Percentiles rank a stretch among this genome's conserved stretches.
Evolutionary conservation across 495 filamentous ascomycete species (phyloP).

Genomic region (Lasiosphaeria miniovina): DNA sequence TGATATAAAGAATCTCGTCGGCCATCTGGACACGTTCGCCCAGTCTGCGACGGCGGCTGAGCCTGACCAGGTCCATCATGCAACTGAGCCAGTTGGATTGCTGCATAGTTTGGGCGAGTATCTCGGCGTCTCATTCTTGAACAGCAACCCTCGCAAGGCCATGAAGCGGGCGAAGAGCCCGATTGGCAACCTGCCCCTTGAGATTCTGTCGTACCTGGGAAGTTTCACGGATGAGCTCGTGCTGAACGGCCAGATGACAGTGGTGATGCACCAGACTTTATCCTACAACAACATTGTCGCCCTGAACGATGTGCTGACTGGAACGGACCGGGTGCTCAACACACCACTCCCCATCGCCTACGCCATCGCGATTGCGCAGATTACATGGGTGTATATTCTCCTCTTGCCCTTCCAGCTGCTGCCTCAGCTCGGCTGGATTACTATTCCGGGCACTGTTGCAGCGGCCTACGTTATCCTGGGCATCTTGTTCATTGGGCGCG

Average conservation of each 20-base stretch:
- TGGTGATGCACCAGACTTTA: conserved; percentile 48
- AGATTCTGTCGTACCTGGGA: conserved; percentile 70
- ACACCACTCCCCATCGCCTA: conserved; percentile 85
- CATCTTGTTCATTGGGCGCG: conserved; percentile 78
- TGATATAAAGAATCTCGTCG: conserved; percentile 57
- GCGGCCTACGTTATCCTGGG: conserved; percentile 86
- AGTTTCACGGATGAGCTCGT: conserved; percentile 59
- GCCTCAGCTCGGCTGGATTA: conserved; percentile 60
- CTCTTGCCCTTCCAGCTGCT: conserved; percentile 83
- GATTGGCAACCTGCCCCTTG: conserved; percentile 73
- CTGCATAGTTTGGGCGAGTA: conserved; percentile 67
- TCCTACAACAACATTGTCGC: conserved; percentile 51
- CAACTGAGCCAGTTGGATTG: conserved; percentile 39
- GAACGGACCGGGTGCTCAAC: conserved; percentile 76
- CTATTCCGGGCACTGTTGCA: conserved; percentile 79
- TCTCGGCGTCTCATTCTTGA: conserved; percentile 66
- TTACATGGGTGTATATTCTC: conserved; percentile 83
- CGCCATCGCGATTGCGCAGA: conserved; percentile 80
- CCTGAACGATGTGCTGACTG: conserved; percentile 70
- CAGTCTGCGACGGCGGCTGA: conserved; percentile 58
- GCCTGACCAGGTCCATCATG: conserved; percentile 35
- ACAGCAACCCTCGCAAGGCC: conserved; percentile 69
- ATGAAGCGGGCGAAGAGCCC: conserved; percentile 62
- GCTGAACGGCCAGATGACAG: conserved; percentile 53
- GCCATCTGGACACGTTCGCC: conserved; percentile 67